Evolutionary conservation across 2,329 filamentous ascomycete species (phyloP), one percentile per base, ranked within the genome.

Genomic region (Arthrobotrys pseudoclavata): DNA sequence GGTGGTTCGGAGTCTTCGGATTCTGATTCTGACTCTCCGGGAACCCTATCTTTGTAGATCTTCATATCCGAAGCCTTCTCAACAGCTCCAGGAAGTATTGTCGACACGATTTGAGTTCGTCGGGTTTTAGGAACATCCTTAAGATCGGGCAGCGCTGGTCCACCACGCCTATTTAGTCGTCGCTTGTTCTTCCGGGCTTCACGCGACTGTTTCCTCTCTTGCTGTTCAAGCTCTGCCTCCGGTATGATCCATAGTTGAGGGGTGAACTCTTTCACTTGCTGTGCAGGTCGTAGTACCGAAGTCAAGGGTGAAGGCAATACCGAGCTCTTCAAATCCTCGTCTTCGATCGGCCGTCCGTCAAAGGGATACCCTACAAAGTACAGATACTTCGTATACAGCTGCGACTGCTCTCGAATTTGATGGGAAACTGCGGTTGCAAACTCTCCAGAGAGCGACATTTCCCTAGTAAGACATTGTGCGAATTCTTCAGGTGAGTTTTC

Each of bases 401-500:
- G 96, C 47, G 91, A 90, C 84, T 99, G 96, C 84, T 99, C 96
- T 79, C 96, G 91, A 82, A 99, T 99, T 78, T 93, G 97, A 85
- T 99, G 96, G 12, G 96, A 96, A 83, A 99, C 98, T 6, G 96
- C 95, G 0, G 96, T 99, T 1, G 93, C 94, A 82, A 99, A 99
- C 84, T 99, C 96, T 79, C 96, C 96, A 0, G 93, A 93, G 18
- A 99, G 87, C 3, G 94, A 94, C 26, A 99, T 87, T 82, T 99
- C 96, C 75, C 90, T 89, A 0, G 94, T 90, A 93, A 98, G 97
- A 83, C 91, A 91, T 78, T 89, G 87, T 26, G 96, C 96, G 83
- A 99, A 99, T 72, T 97, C 93, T 84, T 99, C 96, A 1, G 96
- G 94, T 0, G 92, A 96, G 83, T 99, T 99, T 68, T 91, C 86